phyloP scores from a whole-genome alignment of 2,329 filamentous ascomycete genomes.

The Colletotrichum eremochloae region DNA sequence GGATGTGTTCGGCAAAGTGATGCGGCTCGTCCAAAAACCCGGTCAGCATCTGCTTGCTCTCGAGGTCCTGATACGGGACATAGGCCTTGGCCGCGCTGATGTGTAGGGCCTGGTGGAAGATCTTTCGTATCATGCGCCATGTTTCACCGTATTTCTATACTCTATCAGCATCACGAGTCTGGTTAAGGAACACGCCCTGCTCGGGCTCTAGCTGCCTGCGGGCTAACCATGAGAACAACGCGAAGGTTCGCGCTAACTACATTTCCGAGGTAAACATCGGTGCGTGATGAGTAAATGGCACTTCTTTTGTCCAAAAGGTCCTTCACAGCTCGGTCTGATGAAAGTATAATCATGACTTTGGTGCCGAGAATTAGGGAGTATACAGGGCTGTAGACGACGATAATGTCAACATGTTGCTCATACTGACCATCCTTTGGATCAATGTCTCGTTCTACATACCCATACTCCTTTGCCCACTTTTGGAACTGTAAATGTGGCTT shows the following conservation, averaged over 20 bases:
- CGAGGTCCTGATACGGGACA: conserved; percentile 52
- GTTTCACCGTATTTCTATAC: conserved; percentile 24
- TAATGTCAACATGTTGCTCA: conserved; percentile 39
- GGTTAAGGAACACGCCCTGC: not conserved
- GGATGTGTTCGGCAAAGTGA: conserved; percentile 58
- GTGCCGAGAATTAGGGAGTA: conserved; percentile 66
- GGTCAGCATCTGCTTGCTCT: conserved; percentile 62
- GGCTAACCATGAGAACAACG: conserved; percentile 25
- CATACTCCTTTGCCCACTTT: conserved; percentile 66
- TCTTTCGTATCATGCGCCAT: conserved; percentile 44
- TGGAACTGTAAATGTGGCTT: conserved; percentile 61
- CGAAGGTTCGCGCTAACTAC: conserved; percentile 18
- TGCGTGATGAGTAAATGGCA: conserved; percentile 62
- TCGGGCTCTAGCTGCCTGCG: too few relatives aligned
- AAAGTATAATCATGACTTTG: conserved; percentile 61
- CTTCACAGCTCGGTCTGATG: conserved; percentile 59
- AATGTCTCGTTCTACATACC: not conserved
- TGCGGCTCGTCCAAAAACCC: conserved; percentile 53
- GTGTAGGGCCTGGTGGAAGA: conserved; percentile 56
- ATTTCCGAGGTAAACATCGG: conserved; percentile 40
- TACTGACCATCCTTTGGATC: too few relatives aligned
- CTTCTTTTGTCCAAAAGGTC: conserved; percentile 66
- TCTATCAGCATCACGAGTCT: not conserved
- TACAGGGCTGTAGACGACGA: conserved; percentile 53
- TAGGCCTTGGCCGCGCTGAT: conserved; percentile 56